phyloP scores from a whole-genome alignment of 441 rosid species.

The Kokia cookei region DNA sequence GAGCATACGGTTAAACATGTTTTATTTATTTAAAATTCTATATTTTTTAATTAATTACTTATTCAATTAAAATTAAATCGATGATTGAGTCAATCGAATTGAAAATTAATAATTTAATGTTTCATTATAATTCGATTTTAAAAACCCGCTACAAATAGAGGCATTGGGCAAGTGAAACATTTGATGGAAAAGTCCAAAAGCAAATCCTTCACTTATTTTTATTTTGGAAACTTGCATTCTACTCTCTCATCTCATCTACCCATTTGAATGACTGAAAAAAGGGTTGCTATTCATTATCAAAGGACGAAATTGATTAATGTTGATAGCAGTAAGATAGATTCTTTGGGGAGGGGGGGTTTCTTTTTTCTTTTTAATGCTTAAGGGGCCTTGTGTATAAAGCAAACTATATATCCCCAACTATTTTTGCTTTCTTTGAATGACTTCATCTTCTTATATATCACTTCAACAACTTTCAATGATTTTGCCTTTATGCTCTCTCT shows the following conservation, averaged over 20 bases:
- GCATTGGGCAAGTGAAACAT: too few relatives aligned
- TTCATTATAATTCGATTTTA: too few relatives aligned
- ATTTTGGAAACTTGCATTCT: too few relatives aligned
- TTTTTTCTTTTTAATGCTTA: not conserved
- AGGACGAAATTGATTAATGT: too few relatives aligned
- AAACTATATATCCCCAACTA: not conserved
- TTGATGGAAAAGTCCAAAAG: not conserved
- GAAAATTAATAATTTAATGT: too few relatives aligned
- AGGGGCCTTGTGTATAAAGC: not conserved
- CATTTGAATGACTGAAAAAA: not conserved
- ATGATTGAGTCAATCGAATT: rapidly evolving
- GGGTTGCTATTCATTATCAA: not conserved
- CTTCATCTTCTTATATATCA: not conserved
- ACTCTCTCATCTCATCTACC: too few relatives aligned
- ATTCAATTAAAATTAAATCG: too few relatives aligned
- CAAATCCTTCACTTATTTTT: not conserved
- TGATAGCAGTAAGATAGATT: not conserved
- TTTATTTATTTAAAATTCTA: too few relatives aligned
- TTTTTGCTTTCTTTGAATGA: not conserved
- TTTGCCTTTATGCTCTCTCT: not conserved
- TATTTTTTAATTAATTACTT: too few relatives aligned
- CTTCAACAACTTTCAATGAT: not conserved
- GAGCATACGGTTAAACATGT: too few relatives aligned
- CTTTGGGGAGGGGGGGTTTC: too few relatives aligned
- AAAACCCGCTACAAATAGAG: too few relatives aligned